Evolutionary conservation across 139 green algal genomes (phyloP).

Genomic region (Dunaliella primolecta): DNA sequence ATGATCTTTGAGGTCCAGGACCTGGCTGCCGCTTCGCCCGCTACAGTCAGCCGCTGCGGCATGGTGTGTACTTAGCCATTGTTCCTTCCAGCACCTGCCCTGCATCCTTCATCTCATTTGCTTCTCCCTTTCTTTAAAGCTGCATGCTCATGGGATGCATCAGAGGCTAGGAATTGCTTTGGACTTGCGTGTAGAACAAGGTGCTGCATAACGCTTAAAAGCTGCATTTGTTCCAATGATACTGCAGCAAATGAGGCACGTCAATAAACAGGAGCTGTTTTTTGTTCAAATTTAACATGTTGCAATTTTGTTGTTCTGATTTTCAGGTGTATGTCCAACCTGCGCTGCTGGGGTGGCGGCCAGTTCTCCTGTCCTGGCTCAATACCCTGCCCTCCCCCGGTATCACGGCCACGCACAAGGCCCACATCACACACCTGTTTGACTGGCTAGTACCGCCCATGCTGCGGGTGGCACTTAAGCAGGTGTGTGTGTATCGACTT

Average conservation of each 20-base stretch:
- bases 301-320: no score
- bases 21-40: slow-evolving; percentile 71
- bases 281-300: no score
- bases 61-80: slow-evolving; percentile 79
- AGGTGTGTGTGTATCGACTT: no score
- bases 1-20: slow-evolving; percentile 87
- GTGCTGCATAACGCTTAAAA: no score
- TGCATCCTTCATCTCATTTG: slow-evolving; percentile 50
- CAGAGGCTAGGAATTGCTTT: no score
- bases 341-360: slow-evolving; percentile 67
- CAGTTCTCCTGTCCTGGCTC: slow-evolving; percentile 64
- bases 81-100: slow-evolving; percentile 58
- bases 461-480: slow-evolving; percentile 55
- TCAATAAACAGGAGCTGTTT: no score
- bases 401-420: slow-evolving; percentile 40
- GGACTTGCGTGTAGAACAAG: no score
- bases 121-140: no score
- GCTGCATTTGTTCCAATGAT: no score
- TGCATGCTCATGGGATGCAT: no score
- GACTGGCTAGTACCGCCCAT: slow-evolving; percentile 74
- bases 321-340: slow-evolving; percentile 59
- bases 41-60: slow-evolving; percentile 78
- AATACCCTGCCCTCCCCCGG: slow-evolving; percentile 44
- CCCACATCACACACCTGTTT: slow-evolving; percentile 53
- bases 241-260: no score